Evolutionary conservation across 768 basidiomycete genomes (phyloP), one percentile per base, ranked within the genome.

Genomic region (Rhizopogon roseolus): DNA sequence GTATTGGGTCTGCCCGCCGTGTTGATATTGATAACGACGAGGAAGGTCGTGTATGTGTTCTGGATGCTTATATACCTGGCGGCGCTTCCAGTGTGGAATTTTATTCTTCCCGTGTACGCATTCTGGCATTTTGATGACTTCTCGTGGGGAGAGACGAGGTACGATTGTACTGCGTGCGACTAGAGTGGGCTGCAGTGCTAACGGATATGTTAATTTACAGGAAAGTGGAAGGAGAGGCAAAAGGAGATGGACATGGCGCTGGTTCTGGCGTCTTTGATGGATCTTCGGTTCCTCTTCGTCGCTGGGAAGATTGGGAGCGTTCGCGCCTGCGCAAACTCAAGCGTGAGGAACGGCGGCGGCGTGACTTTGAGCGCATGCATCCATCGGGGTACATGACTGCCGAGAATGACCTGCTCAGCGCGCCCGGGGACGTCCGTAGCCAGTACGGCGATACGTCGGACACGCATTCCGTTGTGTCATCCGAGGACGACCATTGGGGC

Each of bases 51-150:
- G 40, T 98, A 98, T 72, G 86, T 97, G 54, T 89, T 92, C 61
- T 99, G 97, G 97, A 97, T 99, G 93, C 67, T 95, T 66, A 84
- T 95, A 65, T 98, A 99, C 75, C 81, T 99, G 11, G 53, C 85
- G 49, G 94, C 97, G 28, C 75, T 99, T 39, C 97, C 97, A 0
- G 79, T 99, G 29, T 99, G 97, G 97, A 98, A 98, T 69, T 89
- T 96, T 59, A 74, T 96, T 41, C 77, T 98, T 4, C 95, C 96
- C 10, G 75, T 97, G 8, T 99, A 99, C 71, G 89, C 95, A 13
- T 98, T 98, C 69, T 97, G 94, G 93, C 95, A 98, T 71, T 98
- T 99, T 69, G 96, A 98, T 59, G 97, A 99, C 71, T 98, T 99
- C 72, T 94, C 93, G 28, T 99, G 97, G 97, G 97, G 97, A 63